Evolutionary conservation across 2,329 filamentous ascomycete species (phyloP), one percentile per base, ranked within the genome.

Genomic region (Dactylellina sp.): DNA sequence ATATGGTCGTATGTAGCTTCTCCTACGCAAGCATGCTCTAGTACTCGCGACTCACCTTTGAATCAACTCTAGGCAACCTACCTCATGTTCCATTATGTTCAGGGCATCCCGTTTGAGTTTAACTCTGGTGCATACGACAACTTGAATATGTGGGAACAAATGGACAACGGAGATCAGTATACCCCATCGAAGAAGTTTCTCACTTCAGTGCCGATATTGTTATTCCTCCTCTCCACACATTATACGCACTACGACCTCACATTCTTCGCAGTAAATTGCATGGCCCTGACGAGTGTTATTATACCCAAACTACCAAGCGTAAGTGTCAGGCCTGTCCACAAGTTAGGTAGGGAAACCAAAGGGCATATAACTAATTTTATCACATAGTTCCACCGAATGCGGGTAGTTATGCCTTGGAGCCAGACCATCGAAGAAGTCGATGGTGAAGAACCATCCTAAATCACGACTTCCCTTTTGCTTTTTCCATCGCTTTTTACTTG

Each of bases 111-210:
- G 4, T 99, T 99, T 81, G 95, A 99, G 82, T 99, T 99, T 86
- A 99, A 99, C 81, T 90, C 92, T 65, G 95, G 95, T 71, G 95
- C 95, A 78, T 99, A 98, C 82, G 95, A 99, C 85, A 98, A 99
- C 82, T 86, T 99, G 80, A 99, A 98, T 84, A 98, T 99, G 95
- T 99, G 95, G 95, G 95, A 99, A 84, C 95, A 99, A 84, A 99
- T 99, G 81, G 95, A 99, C 84, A 96, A 98, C 80, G 95, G 95
- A 50, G 95, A 95, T 79, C 95, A 99, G 82, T 99, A 98, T 84
- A 99, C 95, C 0, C 95, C 95, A 2, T 92, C 95, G 77, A 99
- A 99, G 86, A 99, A 99, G 83, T 99, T 99, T 80, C 85, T 99
- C 71, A 89, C 98, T 78, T 92, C 90, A 79, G 94, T 98, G 35